Conservation (phyloP, 2,329 filamentous ascomycete species). For the Colletotrichum coccodes region DNA sequence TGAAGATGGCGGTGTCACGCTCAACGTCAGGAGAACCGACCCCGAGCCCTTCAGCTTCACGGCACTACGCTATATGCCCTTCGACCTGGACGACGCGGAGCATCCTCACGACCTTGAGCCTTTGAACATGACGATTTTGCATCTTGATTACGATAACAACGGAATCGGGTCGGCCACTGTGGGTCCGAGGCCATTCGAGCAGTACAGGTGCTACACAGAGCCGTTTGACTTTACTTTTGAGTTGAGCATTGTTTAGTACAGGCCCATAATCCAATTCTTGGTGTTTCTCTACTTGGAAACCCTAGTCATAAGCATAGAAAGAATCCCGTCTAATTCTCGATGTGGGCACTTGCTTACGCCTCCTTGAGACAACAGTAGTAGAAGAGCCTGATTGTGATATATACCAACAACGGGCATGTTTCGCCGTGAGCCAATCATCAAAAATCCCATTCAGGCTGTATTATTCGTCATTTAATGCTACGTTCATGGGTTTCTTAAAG, state of each 20-base stretch:
- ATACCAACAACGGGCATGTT: too few species aligned
- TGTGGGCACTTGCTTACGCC: too few species aligned
- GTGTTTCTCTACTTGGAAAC: too few species aligned
- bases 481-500: too few species aligned
- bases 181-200: constrained; percentile 46
- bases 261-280: too few species aligned
- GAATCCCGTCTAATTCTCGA: too few species aligned
- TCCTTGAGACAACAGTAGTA: too few species aligned
- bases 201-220: constrained; percentile 27
- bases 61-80: constrained; percentile 52
- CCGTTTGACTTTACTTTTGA: constrained; percentile 40
- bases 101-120: constrained; percentile 59
- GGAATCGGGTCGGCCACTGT: constrained; percentile 55
- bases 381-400: too few species aligned
- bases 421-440: too few species aligned
- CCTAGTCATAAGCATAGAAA: too few species aligned
- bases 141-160: constrained; percentile 54
- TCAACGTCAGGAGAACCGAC: constrained; percentile 22
- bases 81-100: constrained; percentile 48
- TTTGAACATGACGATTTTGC: constrained; percentile 49
- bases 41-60: constrained; percentile 48
- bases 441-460: too few species aligned
- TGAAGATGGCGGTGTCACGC: constrained; percentile 23
- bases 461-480: too few species aligned
- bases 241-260: constrained; percentile 5